Percentiles rank a stretch among this genome's conserved stretches.
Evolutionary conservation across 164 flowering plant genomes (phyloP).

Genomic region (grape (Vitis vinifera)): DNA sequence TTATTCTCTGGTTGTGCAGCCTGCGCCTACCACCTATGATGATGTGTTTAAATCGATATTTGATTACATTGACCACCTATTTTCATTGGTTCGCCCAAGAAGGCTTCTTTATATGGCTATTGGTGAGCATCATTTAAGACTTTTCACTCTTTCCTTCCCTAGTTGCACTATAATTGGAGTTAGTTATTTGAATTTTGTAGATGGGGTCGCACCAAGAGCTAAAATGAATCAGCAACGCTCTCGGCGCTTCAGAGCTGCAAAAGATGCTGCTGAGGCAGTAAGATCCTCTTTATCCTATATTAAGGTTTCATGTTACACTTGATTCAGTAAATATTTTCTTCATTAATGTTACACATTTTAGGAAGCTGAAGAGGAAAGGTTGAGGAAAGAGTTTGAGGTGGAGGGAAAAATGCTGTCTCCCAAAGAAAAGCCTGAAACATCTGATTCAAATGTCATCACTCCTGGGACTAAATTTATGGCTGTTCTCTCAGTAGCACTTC

Average conservation of each 20-base stretch:
- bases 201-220: constrained; percentile 99
- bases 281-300: constrained; percentile 19
- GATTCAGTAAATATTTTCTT: not conserved
- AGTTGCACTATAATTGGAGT: not conserved
- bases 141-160: not conserved
- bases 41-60: constrained; percentile 85
- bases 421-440: constrained; percentile 78
- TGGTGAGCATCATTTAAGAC: constrained; percentile 46
- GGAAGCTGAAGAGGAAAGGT: constrained; percentile 91
- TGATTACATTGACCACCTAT: constrained; percentile 91
- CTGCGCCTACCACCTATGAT: constrained; percentile 81
- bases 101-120: constrained; percentile 94
- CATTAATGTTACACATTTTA: constrained; percentile 22
- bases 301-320: not conserved
- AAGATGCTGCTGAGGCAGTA: constrained; percentile 97
- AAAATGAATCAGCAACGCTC: constrained; percentile 99
- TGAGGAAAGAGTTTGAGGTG: constrained; percentile 70
- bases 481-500: constrained; percentile 86
- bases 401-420: constrained; percentile 44
- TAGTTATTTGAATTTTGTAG: constrained; percentile 33
- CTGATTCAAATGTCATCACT: constrained; percentile 93
- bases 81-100: constrained; percentile 88
- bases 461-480: constrained; percentile 98
- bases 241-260: constrained; percentile 96
- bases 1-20: constrained; percentile 47